These are phyloP conservation scores for Parastagonospora avenae DNA, from an alignment of 2,329 filamentous ascomycete species.

Conservation along the genomic window DNA sequence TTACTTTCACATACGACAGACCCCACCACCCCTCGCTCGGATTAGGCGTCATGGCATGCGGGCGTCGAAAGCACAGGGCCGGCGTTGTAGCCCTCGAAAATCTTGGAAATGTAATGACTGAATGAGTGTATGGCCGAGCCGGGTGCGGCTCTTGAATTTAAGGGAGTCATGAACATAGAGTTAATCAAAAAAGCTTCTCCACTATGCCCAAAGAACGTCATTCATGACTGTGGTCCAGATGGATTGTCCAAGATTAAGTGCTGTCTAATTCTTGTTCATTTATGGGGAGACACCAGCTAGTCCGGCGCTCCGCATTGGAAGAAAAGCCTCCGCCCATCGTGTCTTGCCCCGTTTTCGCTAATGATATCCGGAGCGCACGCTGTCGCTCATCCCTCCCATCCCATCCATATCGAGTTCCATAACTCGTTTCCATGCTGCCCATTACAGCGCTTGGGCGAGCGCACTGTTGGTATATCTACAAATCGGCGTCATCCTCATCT, in stretches of 20 bases:
- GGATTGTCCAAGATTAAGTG: slow-evolving; percentile 2
- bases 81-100: background rate
- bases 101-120: slow-evolving; percentile 2
- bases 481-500: slow-evolving; percentile 83
- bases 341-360: slow-evolving; percentile 31
- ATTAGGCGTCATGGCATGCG: slow-evolving; percentile 1
- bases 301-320: slow-evolving; percentile 33
- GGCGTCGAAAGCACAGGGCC: background rate
- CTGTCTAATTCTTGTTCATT: slow-evolving; percentile 37
- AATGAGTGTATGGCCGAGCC: background rate
- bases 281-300: slow-evolving; percentile 39
- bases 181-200: background rate
- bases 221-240: background rate
- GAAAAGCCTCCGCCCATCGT: slow-evolving; percentile 25
- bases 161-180: background rate
- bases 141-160: background rate
- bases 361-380: slow-evolving; percentile 33
- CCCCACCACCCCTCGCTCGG: background rate
- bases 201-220: background rate
- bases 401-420: slow-evolving; percentile 32
- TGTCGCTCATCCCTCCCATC: slow-evolving; percentile 20
- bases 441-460: slow-evolving; percentile 30
- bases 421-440: slow-evolving; percentile 34
- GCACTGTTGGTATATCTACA: slow-evolving; percentile 49
- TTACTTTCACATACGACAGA: background rate